Evolutionary conservation across 148 eudicot species (phyloP).

Genomic region (Nepenthes gracilis): DNA sequence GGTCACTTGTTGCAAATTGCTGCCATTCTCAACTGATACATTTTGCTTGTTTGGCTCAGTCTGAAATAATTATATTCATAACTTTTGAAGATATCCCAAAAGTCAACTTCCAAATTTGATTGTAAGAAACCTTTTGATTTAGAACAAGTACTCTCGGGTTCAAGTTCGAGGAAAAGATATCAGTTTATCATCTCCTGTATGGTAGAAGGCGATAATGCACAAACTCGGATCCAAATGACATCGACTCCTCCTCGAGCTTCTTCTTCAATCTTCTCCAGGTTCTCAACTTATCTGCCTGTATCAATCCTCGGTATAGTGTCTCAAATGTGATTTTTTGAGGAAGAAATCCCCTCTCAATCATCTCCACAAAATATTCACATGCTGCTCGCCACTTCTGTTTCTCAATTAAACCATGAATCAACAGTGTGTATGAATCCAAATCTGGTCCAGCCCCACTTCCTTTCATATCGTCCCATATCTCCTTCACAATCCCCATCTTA

Average conservation of each 20-base stretch:
- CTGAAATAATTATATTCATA: too few species aligned
- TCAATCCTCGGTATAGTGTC: slow-evolving; percentile 69
- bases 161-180: too few species aligned
- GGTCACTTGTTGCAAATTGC: too few species aligned
- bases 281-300: slow-evolving; percentile 76
- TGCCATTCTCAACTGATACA: too few species aligned
- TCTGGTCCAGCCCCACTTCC: slow-evolving; percentile 63
- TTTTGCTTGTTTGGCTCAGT: too few species aligned
- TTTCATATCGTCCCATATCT: slow-evolving; percentile 80
- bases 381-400: slow-evolving; percentile 76
- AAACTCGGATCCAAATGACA: slow-evolving; percentile 77
- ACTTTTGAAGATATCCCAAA: too few species aligned
- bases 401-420: slow-evolving; percentile 79
- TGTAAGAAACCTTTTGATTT: too few species aligned
- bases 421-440: slow-evolving; percentile 73
- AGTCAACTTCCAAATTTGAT: too few species aligned
- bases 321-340: slow-evolving; percentile 92
- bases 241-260: slow-evolving; percentile 80
- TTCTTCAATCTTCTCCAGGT: slow-evolving; percentile 96
- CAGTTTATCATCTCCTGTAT: slow-evolving; percentile 50
- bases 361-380: slow-evolving; percentile 71
- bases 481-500: slow-evolving; percentile 46
- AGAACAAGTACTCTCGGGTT: too few species aligned
- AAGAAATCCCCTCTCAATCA: slow-evolving; percentile 87
- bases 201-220: slow-evolving; percentile 69